Evolutionary conservation across 2,329 filamentous ascomycete species (phyloP).

Genomic region (Colletotrichum musae): DNA sequence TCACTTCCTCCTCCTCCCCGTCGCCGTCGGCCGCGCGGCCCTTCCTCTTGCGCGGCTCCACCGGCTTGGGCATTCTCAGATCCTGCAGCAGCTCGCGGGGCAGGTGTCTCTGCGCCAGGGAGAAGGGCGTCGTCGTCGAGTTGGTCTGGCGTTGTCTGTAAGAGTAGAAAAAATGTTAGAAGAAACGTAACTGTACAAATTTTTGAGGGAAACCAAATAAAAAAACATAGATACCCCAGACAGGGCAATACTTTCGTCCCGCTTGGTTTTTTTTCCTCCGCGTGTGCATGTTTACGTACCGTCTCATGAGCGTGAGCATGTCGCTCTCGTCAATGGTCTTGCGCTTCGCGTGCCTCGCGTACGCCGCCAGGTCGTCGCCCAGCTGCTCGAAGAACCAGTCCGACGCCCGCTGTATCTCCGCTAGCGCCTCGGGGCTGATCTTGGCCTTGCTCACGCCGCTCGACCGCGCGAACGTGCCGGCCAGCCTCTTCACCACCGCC

Average conservation of each 20-base stretch:
- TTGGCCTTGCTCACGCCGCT: slow-evolving; percentile 77
- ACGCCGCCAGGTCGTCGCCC: slow-evolving; percentile 83
- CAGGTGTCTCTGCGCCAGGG: slow-evolving; percentile 85
- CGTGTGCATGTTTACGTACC: slow-evolving; percentile 66
- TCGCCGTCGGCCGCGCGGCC: slow-evolving; percentile 44
- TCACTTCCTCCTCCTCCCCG: slow-evolving; percentile 16
- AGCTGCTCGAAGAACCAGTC: slow-evolving; percentile 95
- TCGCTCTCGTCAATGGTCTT: slow-evolving; percentile 91
- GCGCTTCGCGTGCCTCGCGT: slow-evolving; percentile 84
- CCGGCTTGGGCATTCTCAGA: slow-evolving; percentile 73
- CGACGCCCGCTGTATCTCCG: slow-evolving; percentile 82
- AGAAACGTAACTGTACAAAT: slow-evolving; percentile 18
- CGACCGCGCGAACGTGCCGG: slow-evolving; percentile 78
- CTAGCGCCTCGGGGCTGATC: slow-evolving; percentile 80
- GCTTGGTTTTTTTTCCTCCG: no score
- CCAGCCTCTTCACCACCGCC: slow-evolving; percentile 80
- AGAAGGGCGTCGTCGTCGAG: slow-evolving; percentile 81
- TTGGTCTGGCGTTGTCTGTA: slow-evolving; percentile 83
- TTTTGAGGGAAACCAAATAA: slow-evolving; percentile 35
- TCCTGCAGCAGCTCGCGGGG: slow-evolving; percentile 88
- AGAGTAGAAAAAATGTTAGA: slow-evolving; percentile 44
- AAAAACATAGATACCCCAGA: slow-evolving; percentile 33
- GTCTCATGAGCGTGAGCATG: slow-evolving; percentile 84
- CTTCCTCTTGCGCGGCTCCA: slow-evolving; percentile 64
- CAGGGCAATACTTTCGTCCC: neutral